Conservation (phyloP, 2,329 filamentous ascomycete species). For the Botrytis porri region DNA sequence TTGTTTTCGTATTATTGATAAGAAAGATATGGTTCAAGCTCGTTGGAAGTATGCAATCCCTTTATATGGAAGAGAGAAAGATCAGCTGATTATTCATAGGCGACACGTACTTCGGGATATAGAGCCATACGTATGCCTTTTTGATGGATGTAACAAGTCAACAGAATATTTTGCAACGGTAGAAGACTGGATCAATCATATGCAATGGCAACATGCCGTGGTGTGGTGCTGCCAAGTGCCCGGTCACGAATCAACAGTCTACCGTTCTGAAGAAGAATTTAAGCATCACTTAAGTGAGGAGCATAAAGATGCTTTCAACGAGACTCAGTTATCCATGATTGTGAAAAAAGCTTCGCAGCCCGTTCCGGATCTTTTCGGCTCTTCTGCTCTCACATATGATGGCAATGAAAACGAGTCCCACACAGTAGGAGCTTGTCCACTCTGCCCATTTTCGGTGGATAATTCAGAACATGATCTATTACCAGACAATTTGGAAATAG, state of each 20-base stretch:
- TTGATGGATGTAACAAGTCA: constrained; percentile 1
- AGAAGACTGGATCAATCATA: constrained; percentile 8
- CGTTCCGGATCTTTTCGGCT: background rate
- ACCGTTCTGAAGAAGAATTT: background rate
- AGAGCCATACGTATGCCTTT: constrained; percentile 14
- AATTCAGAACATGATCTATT: background rate
- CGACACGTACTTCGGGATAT: constrained; percentile 9
- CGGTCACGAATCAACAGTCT: constrained; percentile 7
- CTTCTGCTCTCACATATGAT: background rate
- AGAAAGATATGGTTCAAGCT: background rate
- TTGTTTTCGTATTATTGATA: constrained; percentile 4
- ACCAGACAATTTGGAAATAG: background rate
- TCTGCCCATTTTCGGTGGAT: constrained; percentile 1
- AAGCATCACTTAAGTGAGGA: background rate
- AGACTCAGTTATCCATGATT: constrained; percentile 3
- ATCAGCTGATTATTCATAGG: background rate
- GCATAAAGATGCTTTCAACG: background rate
- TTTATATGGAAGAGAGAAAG: background rate
- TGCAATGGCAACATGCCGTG: constrained; percentile 14
- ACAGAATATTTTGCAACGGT: background rate
- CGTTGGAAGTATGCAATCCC: background rate
- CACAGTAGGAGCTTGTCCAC: background rate
- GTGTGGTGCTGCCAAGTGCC: constrained; percentile 7
- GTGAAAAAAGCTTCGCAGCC: background rate
- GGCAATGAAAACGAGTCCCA: background rate